These are phyloP conservation scores for Cordia subcordata DNA, from an alignment of 257 asterid genomes.

Conservation along the genomic window DNA sequence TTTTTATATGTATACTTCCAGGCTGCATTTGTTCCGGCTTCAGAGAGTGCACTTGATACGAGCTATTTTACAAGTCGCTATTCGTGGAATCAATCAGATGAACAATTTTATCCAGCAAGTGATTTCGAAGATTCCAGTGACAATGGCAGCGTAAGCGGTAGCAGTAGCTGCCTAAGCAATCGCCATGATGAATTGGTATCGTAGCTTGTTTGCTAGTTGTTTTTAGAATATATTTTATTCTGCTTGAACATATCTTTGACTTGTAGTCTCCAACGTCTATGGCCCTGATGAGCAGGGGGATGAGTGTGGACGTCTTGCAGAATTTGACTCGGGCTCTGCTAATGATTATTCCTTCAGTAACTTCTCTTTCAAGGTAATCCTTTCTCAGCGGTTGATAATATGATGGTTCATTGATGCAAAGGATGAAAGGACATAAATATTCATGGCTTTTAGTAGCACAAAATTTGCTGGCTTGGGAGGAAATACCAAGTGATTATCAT, in stretches of 20 bases:
- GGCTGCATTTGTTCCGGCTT: constrained; percentile 97
- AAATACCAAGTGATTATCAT: too few species aligned
- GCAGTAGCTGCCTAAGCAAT: constrained; percentile 87
- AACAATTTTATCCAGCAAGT: constrained; percentile 73
- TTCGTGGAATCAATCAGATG: constrained; percentile 94
- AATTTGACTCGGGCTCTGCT: constrained; percentile 63
- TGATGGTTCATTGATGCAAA: not conserved
- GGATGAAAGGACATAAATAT: too few species aligned
- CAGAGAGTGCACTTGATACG: constrained; percentile 89
- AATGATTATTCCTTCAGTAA: constrained; percentile 90
- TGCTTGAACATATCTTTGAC: not conserved
- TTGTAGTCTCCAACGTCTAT: constrained; percentile 13
- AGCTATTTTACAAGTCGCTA: constrained; percentile 94
- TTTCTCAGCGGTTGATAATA: not conserved
- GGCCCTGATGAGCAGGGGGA: constrained; percentile 46
- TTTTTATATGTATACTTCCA: constrained; percentile 20
- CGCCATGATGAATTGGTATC: constrained; percentile 88
- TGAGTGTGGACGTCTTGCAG: constrained; percentile 67
- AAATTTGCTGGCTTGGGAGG: too few species aligned
- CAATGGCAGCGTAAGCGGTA: constrained; percentile 70
- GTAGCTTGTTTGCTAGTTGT: constrained; percentile 1
- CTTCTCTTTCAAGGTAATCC: constrained; percentile 85
- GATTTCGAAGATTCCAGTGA: constrained; percentile 89
- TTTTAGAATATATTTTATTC: not conserved
- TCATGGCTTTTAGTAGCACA: too few species aligned